Evolutionary conservation across 345 rosid species (phyloP).

Genomic region (Stellera chamaejasme): DNA sequence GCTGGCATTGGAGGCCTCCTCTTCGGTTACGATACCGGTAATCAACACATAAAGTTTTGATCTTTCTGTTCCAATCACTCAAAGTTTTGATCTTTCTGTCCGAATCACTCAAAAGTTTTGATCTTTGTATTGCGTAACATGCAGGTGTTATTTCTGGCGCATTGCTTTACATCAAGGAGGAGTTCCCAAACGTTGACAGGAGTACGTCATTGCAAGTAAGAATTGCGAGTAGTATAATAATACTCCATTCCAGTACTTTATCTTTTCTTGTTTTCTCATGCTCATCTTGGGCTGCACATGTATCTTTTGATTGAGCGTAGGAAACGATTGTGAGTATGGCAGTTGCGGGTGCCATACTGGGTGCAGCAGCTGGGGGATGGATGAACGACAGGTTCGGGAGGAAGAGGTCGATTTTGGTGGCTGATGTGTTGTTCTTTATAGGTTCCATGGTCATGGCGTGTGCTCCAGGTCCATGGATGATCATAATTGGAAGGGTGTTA

Average conservation of each 20-base stretch:
- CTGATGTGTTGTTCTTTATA: slow-evolving; percentile 54
- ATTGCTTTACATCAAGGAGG: slow-evolving; percentile 67
- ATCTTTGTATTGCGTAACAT: background rate
- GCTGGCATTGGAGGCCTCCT: slow-evolving; percentile 95
- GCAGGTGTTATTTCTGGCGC: slow-evolving; percentile 91
- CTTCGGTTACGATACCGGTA: slow-evolving; percentile 95
- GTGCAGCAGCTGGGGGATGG: slow-evolving; percentile 83
- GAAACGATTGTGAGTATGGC: slow-evolving; percentile 84
- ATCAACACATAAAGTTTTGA: background rate
- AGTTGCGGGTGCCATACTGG: slow-evolving; percentile 82
- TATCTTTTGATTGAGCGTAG: slow-evolving; percentile 9
- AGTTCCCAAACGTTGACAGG: slow-evolving; percentile 49
- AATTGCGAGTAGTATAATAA: background rate
- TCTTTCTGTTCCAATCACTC: too few relatives aligned
- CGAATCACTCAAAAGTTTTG: background rate
- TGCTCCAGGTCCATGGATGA: slow-evolving; percentile 68
- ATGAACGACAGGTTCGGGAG: slow-evolving; percentile 68
- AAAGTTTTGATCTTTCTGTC: background rate
- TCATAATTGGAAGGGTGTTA: slow-evolving; percentile 60
- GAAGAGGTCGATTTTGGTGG: slow-evolving; percentile 44
- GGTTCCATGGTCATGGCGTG: slow-evolving; percentile 69
- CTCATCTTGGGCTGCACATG: background rate
- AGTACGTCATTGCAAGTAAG: slow-evolving; percentile 67
- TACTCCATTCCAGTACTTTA: background rate
- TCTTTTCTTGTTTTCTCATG: background rate